Conservation (phyloP, 805 yeast species). For the Myxozyma vanderwaltii region DNA sequence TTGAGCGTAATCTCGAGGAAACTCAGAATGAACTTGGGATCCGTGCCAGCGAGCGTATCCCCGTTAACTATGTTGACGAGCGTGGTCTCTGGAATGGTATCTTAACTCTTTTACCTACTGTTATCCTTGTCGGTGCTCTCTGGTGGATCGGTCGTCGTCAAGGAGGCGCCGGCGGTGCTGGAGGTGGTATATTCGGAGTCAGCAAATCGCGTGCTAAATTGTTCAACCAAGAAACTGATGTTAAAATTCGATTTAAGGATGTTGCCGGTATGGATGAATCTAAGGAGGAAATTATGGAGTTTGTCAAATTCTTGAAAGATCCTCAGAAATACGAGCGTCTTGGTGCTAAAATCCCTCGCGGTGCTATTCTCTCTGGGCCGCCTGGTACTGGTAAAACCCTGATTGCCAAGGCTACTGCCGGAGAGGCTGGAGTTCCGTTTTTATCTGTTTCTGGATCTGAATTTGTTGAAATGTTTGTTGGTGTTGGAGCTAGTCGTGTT, state of each 20-base stretch:
- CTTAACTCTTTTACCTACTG: constrained; percentile 83
- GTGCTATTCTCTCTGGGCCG: constrained; percentile 96
- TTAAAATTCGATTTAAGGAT: constrained; percentile 84
- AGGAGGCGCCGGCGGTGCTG: constrained; percentile 65
- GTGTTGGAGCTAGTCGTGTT: constrained; percentile 98
- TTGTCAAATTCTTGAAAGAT: constrained; percentile 87
- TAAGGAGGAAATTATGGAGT: constrained; percentile 96
- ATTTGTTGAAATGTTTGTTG: constrained; percentile 98
- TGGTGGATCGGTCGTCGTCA: constrained; percentile 77
- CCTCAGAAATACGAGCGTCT: constrained; percentile 87
- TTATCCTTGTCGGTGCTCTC: constrained; percentile 83
- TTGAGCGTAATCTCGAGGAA: constrained; percentile 74
- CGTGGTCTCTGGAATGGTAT: constrained; percentile 65
- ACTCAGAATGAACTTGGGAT: constrained; percentile 73
- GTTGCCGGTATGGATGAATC: constrained; percentile 99
- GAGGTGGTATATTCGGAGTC: constrained; percentile 71
- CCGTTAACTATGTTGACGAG: constrained; percentile 76
- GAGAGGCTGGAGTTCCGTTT: constrained; percentile 98
- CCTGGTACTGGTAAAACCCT: constrained; percentile 99
- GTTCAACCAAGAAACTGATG: constrained; percentile 89
- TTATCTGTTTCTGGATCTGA: constrained; percentile 96
- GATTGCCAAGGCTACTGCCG: constrained; percentile 97
- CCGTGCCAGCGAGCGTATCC: constrained; percentile 66
- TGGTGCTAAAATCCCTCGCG: constrained; percentile 98
- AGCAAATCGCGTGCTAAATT: constrained; percentile 84